These are phyloP conservation scores for Pseudogymnoascus sp. DNA, from an alignment of 2,329 filamentous ascomycete genomes.

Conservation along the genomic window DNA sequence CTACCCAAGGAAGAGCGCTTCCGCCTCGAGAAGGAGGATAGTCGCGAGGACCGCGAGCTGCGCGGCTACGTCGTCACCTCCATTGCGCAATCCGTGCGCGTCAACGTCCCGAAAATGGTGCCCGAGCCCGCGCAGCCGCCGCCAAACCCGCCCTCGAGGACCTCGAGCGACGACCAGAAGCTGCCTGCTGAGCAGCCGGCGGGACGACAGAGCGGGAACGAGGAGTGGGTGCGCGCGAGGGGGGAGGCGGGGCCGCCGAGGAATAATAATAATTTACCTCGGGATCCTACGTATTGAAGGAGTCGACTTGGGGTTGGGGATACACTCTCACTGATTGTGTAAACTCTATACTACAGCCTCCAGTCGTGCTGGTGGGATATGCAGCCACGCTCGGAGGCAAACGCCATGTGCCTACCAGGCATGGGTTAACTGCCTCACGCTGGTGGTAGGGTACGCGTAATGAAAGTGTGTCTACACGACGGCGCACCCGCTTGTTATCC, in stretches of 20 bases:
- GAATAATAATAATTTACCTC: not conserved
- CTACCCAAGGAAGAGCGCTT: conserved; percentile 80
- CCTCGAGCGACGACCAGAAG: conserved; percentile 47
- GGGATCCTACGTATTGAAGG: not conserved
- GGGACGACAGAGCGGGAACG: conserved; percentile 41
- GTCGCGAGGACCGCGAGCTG: conserved; percentile 65
- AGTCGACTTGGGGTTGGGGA: not conserved
- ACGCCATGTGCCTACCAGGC: not conserved
- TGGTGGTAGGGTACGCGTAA: not conserved
- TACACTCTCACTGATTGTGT: not conserved
- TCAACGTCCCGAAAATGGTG: not conserved
- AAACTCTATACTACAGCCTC: no score
- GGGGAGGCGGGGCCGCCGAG: conserved; percentile 35
- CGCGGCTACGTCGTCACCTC: conserved; percentile 64
- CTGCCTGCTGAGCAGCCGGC: conserved; percentile 48
- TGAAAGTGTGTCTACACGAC: not conserved
- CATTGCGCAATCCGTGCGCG: conserved; percentile 57
- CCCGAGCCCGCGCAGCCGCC: conserved; percentile 18
- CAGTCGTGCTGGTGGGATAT: not conserved
- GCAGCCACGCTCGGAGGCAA: not conserved
- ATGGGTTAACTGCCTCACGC: not conserved
- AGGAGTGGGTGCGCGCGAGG: conserved; percentile 42
- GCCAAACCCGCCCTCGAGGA: conserved; percentile 19
- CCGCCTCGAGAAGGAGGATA: conserved; percentile 70
- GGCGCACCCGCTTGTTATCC: not conserved